Percentiles rank a stretch among this genome's conserved stretches.
Evolutionary conservation across 1,284 basidiomycete genomes (phyloP).

Genomic region (Fomitopsis pinicola): DNA sequence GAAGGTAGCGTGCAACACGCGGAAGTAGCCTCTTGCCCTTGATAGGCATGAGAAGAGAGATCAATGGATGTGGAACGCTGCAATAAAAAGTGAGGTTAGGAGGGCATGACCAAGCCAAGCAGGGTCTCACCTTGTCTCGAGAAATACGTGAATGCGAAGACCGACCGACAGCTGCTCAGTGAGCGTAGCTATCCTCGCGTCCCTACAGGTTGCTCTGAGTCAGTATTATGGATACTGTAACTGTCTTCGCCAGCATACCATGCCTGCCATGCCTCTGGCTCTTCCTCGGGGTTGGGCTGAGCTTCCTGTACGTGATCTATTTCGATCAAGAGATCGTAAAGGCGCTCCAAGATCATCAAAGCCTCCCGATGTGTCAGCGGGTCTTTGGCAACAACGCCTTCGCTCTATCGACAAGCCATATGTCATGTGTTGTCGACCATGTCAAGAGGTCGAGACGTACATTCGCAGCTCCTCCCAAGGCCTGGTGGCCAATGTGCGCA

Average conservation of each 20-base stretch:
- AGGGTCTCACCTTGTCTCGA: slow-evolving; percentile 74
- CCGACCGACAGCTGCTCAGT: slow-evolving; percentile 79
- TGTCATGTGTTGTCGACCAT: neutral
- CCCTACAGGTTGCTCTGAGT: slow-evolving; percentile 37
- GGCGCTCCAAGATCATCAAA: slow-evolving; percentile 76
- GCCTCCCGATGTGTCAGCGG: slow-evolving; percentile 80
- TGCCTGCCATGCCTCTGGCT: slow-evolving; percentile 40
- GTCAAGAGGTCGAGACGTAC: slow-evolving; percentile 30
- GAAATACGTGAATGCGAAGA: slow-evolving; percentile 83
- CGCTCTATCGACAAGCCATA: slow-evolving; percentile 33
- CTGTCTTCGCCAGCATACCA: slow-evolving; percentile 44
- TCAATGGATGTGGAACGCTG: slow-evolving; percentile 94
- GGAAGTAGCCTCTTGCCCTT: slow-evolving; percentile 96
- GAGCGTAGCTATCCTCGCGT: slow-evolving; percentile 54
- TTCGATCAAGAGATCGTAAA: slow-evolving; percentile 84
- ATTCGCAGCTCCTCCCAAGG: slow-evolving; percentile 51
- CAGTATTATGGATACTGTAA: neutral
- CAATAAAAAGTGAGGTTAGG: neutral
- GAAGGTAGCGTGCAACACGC: slow-evolving; percentile 85
- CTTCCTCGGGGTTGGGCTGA: slow-evolving; percentile 63
- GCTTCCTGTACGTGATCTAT: slow-evolving; percentile 86
- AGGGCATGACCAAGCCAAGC: neutral
- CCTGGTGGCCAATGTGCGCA: slow-evolving; percentile 67
- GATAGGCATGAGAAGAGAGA: slow-evolving; percentile 82
- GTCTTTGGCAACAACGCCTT: slow-evolving; percentile 56